Base-by-base conservation (phyloP, 352 stramenopile genomes). In the Phytophthora pisi region DNA sequence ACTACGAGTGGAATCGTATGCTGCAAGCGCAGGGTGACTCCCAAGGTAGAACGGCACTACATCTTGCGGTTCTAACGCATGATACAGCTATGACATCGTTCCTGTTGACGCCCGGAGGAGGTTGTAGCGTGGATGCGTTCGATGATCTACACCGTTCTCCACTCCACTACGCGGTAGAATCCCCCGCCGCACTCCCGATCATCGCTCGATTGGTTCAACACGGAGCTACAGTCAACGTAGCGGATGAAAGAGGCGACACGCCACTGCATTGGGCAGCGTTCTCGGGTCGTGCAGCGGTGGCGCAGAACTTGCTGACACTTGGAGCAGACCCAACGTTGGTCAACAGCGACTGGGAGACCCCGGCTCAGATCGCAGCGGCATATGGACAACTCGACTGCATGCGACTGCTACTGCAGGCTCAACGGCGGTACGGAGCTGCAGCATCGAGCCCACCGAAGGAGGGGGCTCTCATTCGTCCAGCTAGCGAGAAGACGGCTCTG, bases 191-290 rank as follows among this genome's bases (percentile, higher is more conserved):
- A 24, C 60, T 74, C 15, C 13, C 45, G 23, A 53, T 68, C 20
- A 71, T 71, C 36, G 54, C 56, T 57, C 65, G 61, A 8, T 36
- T 71, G 20, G n/a, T 57, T 24, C 57, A 78, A 30, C 52, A 68
- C 16, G 75, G 82, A 34, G 80, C 73, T 7, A 74, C 79, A 28
- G 16, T 86, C 24, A 87, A 89, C 57, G 57, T 74, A 9, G 63
- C 60, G 0, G 87, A 95, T 28, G 79, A 88, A 69, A 67, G 85
- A 38, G 85, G 87, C 4, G 87, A 92, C 50, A 91, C 82, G 0
- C 70, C 82, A 18, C 61, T 95, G 24, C 87, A 95, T 64, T 92
- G 74, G 68, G 75, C 84, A 1, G 87, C 85, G 0, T 74, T 88
- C 11, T 79, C 71, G 1, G 87, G 87, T 47, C 77, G 81, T 20